A percentile compares a stretch with the other conserved stretches of the same genome.
Evolutionary conservation across 441 rosid species (phyloP).

Genomic region (Metrosideros polymorpha): DNA sequence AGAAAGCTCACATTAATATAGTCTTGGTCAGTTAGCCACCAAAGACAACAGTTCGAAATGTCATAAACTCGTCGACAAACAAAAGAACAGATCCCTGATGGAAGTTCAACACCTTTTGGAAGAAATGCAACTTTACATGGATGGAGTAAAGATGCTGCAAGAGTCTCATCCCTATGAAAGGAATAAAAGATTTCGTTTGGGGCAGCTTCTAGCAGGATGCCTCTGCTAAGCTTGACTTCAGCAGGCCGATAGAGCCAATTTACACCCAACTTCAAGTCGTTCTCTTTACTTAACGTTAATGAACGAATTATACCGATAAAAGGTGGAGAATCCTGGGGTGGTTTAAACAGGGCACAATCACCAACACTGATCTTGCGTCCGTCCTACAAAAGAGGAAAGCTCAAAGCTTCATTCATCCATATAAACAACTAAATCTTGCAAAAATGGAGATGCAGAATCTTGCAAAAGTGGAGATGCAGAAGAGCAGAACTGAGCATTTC

Average conservation of each 20-base stretch:
- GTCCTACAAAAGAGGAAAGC: constrained; percentile 34
- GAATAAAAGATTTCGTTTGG: constrained; percentile 92
- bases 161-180: constrained; percentile 86
- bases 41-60: constrained; percentile 54
- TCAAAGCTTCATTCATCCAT: not conserved
- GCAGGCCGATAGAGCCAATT: constrained; percentile 85
- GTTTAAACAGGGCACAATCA: constrained; percentile 88
- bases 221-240: constrained; percentile 86
- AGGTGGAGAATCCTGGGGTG: constrained; percentile 67
- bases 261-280: constrained; percentile 42
- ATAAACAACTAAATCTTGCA: not conserved
- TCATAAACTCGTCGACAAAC: constrained; percentile 88
- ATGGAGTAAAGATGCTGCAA: constrained; percentile 77
- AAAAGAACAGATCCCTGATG: constrained; percentile 68
- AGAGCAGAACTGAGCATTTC: not conserved
- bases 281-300: constrained; percentile 37
- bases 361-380: constrained; percentile 80
- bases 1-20: constrained; percentile 61
- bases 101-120: constrained; percentile 68
- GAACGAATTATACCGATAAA: constrained; percentile 71
- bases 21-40: constrained; percentile 96
- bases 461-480: not conserved
- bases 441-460: not conserved
- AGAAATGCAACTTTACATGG: constrained; percentile 90
- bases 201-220: constrained; percentile 70